Evolutionary conservation across 371 early-diverging fungal species (phyloP), one percentile per base, ranked within the genome.

Genomic region (Mortierella sp.): DNA sequence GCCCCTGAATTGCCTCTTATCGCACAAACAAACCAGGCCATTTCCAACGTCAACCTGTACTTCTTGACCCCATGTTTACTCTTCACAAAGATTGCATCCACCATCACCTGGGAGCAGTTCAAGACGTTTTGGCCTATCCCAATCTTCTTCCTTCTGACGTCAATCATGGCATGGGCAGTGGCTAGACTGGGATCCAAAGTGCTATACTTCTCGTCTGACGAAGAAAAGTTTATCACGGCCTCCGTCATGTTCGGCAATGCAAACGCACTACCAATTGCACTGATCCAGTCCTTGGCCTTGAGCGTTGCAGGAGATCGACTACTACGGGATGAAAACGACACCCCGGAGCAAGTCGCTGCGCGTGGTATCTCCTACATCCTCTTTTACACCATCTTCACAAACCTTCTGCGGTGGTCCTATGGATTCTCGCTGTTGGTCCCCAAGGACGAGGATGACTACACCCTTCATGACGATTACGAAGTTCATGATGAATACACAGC

Each of bases 51-150:
- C 24, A 91, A 90, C 59, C 71, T 92, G 47, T 82, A 87, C 47
- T 89, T 90, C 56, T 86, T 92, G 76, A 92, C 91, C 21, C 92
- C 92, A 16, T 90, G 91, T 67, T 82, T 92, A 5, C 78, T 92
- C 52, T 92, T 92, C 54, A 83, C 88, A 45, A 91, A 90, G 52
- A 88, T 87, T 71, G 87, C 84, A 8, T 86, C 89, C 22, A 85
- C 82, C 13, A 86, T 90, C 27, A 84, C 83, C 28, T 81, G 86
- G 53, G 80, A 77, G 28, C 83, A 85, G 31, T 77, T 91, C 56
- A 53, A 87, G 22, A 86, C 86, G 22, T 86, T 87, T 54, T 92
- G 92, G 92, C 90, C 90, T 27, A 87, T 90, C 54, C 90, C 91
- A 3, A 63, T 83, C 6, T 90, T 90, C 61, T 90, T 81, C 53